Evolutionary conservation across 352 stramenopile species (phyloP).

Genomic region (Blastocystis sp.): DNA sequence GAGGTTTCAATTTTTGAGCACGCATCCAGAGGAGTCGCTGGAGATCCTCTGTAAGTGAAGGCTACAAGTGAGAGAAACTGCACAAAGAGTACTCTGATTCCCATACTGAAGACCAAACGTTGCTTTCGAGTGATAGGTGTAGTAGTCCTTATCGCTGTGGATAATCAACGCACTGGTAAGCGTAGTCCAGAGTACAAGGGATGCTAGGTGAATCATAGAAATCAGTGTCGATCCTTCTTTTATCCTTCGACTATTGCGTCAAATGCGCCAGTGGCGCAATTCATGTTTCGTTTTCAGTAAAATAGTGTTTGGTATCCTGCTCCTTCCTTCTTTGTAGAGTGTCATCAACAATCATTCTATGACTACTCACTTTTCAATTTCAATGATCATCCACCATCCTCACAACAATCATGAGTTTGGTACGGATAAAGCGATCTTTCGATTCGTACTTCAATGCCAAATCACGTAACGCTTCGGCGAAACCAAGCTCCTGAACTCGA

Average conservation of each 20-base stretch:
- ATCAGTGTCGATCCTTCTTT: too few relatives aligned
- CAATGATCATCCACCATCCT: not conserved
- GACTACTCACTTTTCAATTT: too few relatives aligned
- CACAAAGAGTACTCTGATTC: not conserved
- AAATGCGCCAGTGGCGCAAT: too few relatives aligned
- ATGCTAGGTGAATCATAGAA: too few relatives aligned
- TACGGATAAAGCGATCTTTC: not conserved
- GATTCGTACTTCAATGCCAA: not conserved
- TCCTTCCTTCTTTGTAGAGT: too few relatives aligned
- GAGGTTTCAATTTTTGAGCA: not conserved
- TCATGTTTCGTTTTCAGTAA: too few relatives aligned
- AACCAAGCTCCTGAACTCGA: not conserved
- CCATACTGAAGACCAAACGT: slow-evolving; percentile 13
- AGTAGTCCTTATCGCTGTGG: slow-evolving; percentile 21
- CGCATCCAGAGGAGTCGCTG: not conserved
- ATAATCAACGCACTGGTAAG: not conserved
- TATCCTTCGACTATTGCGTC: too few relatives aligned
- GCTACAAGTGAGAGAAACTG: not conserved
- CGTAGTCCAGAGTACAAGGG: too few relatives aligned
- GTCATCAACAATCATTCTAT: not conserved
- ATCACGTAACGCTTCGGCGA: not conserved
- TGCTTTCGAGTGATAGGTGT: not conserved
- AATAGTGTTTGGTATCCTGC: too few relatives aligned
- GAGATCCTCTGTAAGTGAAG: not conserved
- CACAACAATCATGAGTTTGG: not conserved